Evolutionary conservation across 371 early-diverging fungal genomes (phyloP).

Genomic region (Ecytonucleospora hepatopenaei): DNA sequence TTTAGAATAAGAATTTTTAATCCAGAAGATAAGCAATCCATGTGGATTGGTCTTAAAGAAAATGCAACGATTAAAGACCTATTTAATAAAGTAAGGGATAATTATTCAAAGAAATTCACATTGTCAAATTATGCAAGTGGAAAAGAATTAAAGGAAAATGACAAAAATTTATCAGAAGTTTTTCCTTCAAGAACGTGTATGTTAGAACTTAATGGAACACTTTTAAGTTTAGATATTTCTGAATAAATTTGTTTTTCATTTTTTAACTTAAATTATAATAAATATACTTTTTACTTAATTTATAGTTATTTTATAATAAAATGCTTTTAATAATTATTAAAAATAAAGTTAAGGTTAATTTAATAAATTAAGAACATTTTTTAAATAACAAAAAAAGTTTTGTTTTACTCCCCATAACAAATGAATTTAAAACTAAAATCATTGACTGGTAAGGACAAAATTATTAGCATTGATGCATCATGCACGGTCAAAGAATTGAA

Average conservation of each 20-base stretch:
- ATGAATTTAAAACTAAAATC: conserved; percentile 47
- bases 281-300: too few species aligned
- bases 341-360: neutral
- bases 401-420: conserved; percentile 2
- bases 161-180: neutral
- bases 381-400: neutral
- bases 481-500: conserved; percentile 40
- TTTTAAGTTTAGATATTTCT: too few species aligned
- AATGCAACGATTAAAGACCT: neutral
- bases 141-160: neutral
- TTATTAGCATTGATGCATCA: conserved; percentile 33
- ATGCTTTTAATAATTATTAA: too few species aligned
- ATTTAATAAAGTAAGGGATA: neutral
- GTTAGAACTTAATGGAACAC: too few species aligned
- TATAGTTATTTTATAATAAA: too few species aligned
- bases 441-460: conserved; percentile 42
- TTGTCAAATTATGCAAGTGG: neutral
- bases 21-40: neutral
- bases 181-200: neutral
- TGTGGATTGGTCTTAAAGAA: neutral
- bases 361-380: neutral
- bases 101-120: neutral
- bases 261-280: too few species aligned
- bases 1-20: neutral
- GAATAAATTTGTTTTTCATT: too few species aligned